Evolutionary conservation across 2,329 filamentous ascomycete species (phyloP), one percentile per base, ranked within the genome.

Genomic region (Trichothecium sympodiale): DNA sequence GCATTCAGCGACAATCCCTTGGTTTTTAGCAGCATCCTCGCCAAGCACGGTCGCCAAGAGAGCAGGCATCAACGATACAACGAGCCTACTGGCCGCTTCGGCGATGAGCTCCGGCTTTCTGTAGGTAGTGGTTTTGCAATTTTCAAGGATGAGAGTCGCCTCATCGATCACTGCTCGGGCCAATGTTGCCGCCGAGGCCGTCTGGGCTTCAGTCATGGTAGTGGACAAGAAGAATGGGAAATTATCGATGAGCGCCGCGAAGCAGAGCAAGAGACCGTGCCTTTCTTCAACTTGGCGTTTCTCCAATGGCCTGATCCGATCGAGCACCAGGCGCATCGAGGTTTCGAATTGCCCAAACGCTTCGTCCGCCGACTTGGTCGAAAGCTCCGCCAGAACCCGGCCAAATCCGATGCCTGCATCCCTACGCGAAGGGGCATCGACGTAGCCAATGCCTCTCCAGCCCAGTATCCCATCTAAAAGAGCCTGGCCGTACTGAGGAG

Each of bases 391-490:
- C 43, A 58, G 65, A 4, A 88, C 52, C 2, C 55, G 51, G 5
- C 84, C 84, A 46, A 89, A 77, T 0, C 83, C 78, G 2, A 57
- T 59, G 2, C 83, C 85, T 12, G 86, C 80, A 34, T 74, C 71
- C 46, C 84, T 71, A 41, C 91, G 74, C 2, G 86, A 85, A 5
- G 69, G 62, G 0, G 77, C 70, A 54, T 95, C 87, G 8, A 77
- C 65, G 43, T 93, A 85, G 0, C 80, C 79, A n/a, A 93, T 73
- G 1, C 91, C 91, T 54, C 89, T 74, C 91, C 91, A 98, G 15
- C 76, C 78, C 10, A 93, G 62, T 6, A 94, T 63, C 0, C 72
- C 80, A 26, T 80, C 70, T 8, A 86, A 59, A 3, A 95, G 59
- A 1, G 82, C 77, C 32, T 70, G 65, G 54, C 84, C 84, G 39